phyloP scores from a whole-genome alignment of 2,329 filamentous ascomycete genomes.

The Beauveria sp. region DNA sequence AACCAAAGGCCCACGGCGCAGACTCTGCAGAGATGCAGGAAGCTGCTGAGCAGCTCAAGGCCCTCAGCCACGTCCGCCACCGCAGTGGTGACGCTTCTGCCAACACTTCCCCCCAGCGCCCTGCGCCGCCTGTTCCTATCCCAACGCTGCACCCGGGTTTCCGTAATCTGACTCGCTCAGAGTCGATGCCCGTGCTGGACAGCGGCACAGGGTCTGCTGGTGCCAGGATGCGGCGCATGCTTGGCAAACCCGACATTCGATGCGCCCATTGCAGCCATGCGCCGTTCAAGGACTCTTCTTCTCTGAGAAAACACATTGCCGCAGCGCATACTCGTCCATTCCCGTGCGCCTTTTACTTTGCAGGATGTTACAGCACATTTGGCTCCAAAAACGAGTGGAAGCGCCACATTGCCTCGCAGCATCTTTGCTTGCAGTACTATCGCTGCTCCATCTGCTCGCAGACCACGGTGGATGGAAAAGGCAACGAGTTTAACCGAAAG shows the following conservation, averaged over 20 bases:
- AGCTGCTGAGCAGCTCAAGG: slow-evolving; percentile 59
- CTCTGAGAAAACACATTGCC: slow-evolving; percentile 58
- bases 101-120: slow-evolving; percentile 12
- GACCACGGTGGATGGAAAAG: slow-evolving; percentile 46
- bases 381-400: slow-evolving; percentile 98
- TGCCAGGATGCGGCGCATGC: slow-evolving; percentile 38
- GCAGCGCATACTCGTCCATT: slow-evolving; percentile 68
- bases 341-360: slow-evolving; percentile 76
- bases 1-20: slow-evolving; percentile 32
- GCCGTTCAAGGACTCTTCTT: slow-evolving; percentile 60
- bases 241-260: slow-evolving; percentile 53
- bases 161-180: slow-evolving; percentile 11
- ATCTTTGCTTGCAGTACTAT: slow-evolving; percentile 64
- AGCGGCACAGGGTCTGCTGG: slow-evolving; percentile 29
- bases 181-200: slow-evolving; percentile 10
- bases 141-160: neutral
- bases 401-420: slow-evolving; percentile 83
- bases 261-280: slow-evolving; percentile 56
- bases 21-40: slow-evolving; percentile 64
- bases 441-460: slow-evolving; percentile 55
- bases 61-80: slow-evolving; percentile 55
- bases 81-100: slow-evolving; percentile 35
- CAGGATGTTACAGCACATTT: slow-evolving; percentile 77
- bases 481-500: slow-evolving; percentile 81
- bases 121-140: slow-evolving; percentile 6